Conservation (phyloP, 2,329 filamentous ascomycete genomes). For the Aspergillus sp. region DNA sequence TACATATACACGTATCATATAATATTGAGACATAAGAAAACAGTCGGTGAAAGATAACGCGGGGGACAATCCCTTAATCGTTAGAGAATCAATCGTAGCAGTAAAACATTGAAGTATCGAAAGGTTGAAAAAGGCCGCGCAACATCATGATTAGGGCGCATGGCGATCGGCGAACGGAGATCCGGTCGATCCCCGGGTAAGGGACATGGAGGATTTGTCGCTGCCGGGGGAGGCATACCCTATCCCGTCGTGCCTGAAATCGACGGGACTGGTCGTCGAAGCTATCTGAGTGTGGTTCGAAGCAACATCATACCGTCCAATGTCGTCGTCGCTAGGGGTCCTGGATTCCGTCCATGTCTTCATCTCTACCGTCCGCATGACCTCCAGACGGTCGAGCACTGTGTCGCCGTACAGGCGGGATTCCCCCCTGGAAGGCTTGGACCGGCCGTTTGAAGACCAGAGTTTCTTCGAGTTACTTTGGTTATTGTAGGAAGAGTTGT, state of each 20-base stretch:
- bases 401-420: slow-evolving; percentile 16
- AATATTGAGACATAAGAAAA: no score
- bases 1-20: no score
- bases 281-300: slow-evolving; percentile 13
- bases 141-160: no score
- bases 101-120: no score
- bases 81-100: no score
- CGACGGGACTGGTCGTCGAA: slow-evolving; percentile 13
- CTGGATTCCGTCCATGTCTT: slow-evolving; percentile 30
- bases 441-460: slow-evolving; percentile 21
- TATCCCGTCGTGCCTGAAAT: slow-evolving; percentile 16
- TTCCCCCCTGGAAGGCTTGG: slow-evolving; percentile 9
- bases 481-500: slow-evolving; percentile 15
- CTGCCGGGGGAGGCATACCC: slow-evolving; percentile 22
- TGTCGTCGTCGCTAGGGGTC: slow-evolving; percentile 11
- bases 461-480: slow-evolving; percentile 20
- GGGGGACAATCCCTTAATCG: no score
- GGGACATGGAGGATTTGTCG: slow-evolving; percentile 16
- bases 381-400: slow-evolving; percentile 22
- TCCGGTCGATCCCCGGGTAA: slow-evolving; percentile 8
- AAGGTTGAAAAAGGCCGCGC: no score
- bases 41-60: no score
- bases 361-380: slow-evolving; percentile 36
- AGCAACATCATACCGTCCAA: slow-evolving; percentile 17
- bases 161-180: slow-evolving; percentile 5